Conservation (phyloP, 1,139 yeast genomes). For the Debaryomyces fabryi region DNA sequence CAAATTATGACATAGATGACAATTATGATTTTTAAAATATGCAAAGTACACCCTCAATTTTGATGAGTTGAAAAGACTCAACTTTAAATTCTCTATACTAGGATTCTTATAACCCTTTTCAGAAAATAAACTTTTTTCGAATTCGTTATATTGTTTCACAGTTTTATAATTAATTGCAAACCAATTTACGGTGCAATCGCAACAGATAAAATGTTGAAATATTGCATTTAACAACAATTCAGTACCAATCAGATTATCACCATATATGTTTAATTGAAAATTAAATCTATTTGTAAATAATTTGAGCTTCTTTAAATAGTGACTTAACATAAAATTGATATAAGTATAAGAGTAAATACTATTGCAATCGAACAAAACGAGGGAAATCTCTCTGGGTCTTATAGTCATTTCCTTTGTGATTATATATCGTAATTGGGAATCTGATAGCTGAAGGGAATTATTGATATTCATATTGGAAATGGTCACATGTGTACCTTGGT, state of each 20-base stretch:
- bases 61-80: background rate
- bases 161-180: background rate
- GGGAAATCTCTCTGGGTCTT: background rate
- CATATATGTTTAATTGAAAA: conserved; percentile 1
- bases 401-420: background rate
- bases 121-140: background rate
- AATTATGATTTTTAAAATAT: background rate
- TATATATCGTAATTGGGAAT: background rate
- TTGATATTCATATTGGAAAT: background rate
- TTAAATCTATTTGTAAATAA: background rate
- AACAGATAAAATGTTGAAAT: background rate
- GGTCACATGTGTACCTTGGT: background rate
- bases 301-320: background rate
- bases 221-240: background rate
- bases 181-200: background rate
- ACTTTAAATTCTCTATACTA: background rate
- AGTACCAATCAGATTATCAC: background rate
- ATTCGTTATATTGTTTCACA: background rate
- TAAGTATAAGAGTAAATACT: background rate
- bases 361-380: background rate
- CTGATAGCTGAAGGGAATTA: background rate
- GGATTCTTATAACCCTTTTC: background rate
- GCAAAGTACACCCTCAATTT: background rate
- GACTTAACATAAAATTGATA: background rate
- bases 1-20: background rate